Percentiles rank a stretch among this genome's conserved stretches.
These are phyloP conservation scores for Podaxis carcinomalis DNA, from an alignment of 768 basidiomycete genomes.

Conservation along the genomic window DNA sequence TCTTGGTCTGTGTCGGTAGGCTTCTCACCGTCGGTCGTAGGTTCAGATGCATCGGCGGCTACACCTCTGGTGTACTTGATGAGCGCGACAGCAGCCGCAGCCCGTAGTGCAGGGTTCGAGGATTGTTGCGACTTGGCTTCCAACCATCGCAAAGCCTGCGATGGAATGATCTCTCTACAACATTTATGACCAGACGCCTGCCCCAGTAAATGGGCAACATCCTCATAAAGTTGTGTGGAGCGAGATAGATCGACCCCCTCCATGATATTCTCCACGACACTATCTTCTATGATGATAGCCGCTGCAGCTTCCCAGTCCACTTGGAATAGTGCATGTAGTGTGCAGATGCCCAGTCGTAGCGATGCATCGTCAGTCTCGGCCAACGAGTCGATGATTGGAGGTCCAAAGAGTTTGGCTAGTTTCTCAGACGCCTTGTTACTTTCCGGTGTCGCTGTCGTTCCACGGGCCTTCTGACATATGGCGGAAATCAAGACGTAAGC, in stretches of 20 bases:
- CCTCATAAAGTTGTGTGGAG: slow-evolving; percentile 43
- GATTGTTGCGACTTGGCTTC: slow-evolving; percentile 48
- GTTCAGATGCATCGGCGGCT: slow-evolving; percentile 38
- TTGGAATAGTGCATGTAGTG: slow-evolving; percentile 79
- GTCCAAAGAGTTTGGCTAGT: slow-evolving; percentile 47
- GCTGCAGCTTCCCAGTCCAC: slow-evolving; percentile 71
- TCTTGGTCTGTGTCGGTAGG: slow-evolving; percentile 28
- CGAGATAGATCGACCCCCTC: slow-evolving; percentile 69
- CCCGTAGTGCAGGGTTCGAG: slow-evolving; percentile 43
- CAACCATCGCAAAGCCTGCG: slow-evolving; percentile 65
- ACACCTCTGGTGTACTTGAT: slow-evolving; percentile 71
- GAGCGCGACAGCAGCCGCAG: slow-evolving; percentile 67
- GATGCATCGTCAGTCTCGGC: slow-evolving; percentile 51
- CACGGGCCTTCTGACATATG: slow-evolving; percentile 58
- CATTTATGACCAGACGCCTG: slow-evolving; percentile 73
- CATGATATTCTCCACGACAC: slow-evolving; percentile 56
- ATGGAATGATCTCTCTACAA: slow-evolving; percentile 58
- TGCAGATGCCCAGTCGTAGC: slow-evolving; percentile 52
- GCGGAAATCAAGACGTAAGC: slow-evolving; percentile 68
- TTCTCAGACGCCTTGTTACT: slow-evolving; percentile 42
- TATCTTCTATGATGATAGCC: slow-evolving; percentile 59
- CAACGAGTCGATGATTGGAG: slow-evolving; percentile 44
- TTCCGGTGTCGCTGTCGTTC: slow-evolving; percentile 29
- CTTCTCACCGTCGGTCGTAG: slow-evolving; percentile 12
- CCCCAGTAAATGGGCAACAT: slow-evolving; percentile 69